phyloP scores from a whole-genome alignment of 306 rosid species.

The Malus sieversii region DNA sequence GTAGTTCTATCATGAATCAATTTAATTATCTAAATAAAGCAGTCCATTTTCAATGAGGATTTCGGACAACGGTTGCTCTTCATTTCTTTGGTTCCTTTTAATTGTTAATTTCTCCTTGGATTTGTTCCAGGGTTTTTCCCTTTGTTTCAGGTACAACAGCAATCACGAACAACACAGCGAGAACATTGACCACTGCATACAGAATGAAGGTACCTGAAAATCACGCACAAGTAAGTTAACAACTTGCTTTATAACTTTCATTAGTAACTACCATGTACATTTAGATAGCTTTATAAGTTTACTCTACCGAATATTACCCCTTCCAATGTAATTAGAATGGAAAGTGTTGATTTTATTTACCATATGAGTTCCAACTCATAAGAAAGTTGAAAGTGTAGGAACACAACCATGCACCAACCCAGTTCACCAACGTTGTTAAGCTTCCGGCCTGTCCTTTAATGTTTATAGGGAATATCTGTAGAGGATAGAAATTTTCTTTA shows the following conservation, averaged over 20 bases:
- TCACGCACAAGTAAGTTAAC: slow-evolving; percentile 6
- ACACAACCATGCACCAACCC: slow-evolving; percentile 92
- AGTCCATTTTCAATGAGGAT: not conserved
- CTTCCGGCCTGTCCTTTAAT: slow-evolving; percentile 86
- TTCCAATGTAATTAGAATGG: not conserved
- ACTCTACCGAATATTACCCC: not conserved
- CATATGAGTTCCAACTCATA: slow-evolving; percentile 80
- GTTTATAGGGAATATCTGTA: slow-evolving; percentile 82
- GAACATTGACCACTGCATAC: slow-evolving; percentile 59
- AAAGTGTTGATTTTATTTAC: slow-evolving; percentile 25
- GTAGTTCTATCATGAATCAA: not conserved
- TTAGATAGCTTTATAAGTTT: not conserved
- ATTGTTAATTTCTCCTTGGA: slow-evolving; percentile 66
- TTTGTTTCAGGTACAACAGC: slow-evolving; percentile 79
- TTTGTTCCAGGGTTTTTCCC: slow-evolving; percentile 78
- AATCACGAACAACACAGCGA: slow-evolving; percentile 58
- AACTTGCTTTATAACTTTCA: not conserved
- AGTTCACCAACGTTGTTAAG: slow-evolving; percentile 73
- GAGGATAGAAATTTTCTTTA: slow-evolving; percentile 2
- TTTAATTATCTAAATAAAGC: not conserved
- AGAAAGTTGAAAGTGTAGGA: slow-evolving; percentile 86
- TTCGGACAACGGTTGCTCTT: not conserved
- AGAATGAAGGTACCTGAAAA: slow-evolving; percentile 78
- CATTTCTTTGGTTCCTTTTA: slow-evolving; percentile 12
- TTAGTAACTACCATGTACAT: not conserved